Conservation (phyloP, 768 basidiomycete genomes). For the Neoboletus brunneissimus region DNA sequence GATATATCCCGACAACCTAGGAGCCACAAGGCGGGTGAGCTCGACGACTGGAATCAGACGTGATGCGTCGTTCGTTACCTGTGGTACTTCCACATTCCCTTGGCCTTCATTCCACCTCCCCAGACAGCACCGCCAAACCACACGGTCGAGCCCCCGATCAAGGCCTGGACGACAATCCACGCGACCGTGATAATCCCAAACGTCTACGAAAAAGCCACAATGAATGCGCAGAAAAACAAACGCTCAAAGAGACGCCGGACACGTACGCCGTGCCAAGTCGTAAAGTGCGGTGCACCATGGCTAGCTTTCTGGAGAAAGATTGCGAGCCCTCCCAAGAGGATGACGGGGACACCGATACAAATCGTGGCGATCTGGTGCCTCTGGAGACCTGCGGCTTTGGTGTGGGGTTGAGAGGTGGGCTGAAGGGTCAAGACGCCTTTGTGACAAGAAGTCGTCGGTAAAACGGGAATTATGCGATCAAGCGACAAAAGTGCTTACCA, state of each 20-base stretch:
- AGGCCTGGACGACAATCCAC: constrained; percentile 61
- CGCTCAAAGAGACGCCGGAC: background rate
- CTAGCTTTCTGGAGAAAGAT: constrained; percentile 61
- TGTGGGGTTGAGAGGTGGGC: constrained; percentile 62
- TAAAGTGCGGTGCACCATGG: constrained; percentile 54
- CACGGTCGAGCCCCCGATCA: constrained; percentile 70
- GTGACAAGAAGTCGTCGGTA: background rate
- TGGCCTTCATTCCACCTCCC: constrained; percentile 70
- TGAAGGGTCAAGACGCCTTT: constrained; percentile 74
- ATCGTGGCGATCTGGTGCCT: constrained; percentile 69
- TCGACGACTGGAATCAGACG: background rate
- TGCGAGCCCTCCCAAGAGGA: constrained; percentile 58
- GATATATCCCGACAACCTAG: constrained; percentile 70
- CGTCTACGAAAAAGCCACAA: constrained; percentile 36
- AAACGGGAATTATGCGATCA: background rate
- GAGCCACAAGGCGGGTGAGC: constrained; percentile 1
- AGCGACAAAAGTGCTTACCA: constrained; percentile 41
- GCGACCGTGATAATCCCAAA: constrained; percentile 60
- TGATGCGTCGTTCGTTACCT: constrained; percentile 39
- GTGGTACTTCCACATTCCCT: constrained; percentile 81
- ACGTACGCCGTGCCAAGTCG: constrained; percentile 73
- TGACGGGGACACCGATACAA: constrained; percentile 50
- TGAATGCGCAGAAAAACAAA: background rate
- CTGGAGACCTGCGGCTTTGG: constrained; percentile 62
- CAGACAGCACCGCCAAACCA: constrained; percentile 71